phyloP scores from a whole-genome alignment of 352 stramenopile species.

The Globisporangium ultimum region DNA sequence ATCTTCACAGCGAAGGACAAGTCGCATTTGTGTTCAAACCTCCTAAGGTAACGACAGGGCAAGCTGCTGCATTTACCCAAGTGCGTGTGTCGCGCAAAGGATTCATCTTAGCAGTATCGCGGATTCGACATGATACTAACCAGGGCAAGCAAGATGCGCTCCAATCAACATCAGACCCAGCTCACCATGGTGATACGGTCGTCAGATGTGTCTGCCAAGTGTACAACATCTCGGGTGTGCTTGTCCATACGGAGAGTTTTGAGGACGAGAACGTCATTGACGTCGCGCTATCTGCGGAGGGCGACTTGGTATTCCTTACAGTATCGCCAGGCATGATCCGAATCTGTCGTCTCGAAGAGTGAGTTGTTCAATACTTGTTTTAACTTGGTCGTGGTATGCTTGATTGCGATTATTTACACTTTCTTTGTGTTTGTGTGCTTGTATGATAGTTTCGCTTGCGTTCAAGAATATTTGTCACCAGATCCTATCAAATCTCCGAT shows the following conservation, averaged over 20 bases:
- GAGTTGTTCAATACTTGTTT: constrained; percentile 21
- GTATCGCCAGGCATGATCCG: constrained; percentile 39
- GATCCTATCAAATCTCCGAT: constrained; percentile 32
- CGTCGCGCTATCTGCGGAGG: constrained; percentile 61
- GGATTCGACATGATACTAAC: constrained; percentile 7
- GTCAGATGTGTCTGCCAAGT: constrained; percentile 47
- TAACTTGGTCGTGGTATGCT: not conserved
- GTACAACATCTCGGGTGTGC: constrained; percentile 63
- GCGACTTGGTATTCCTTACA: constrained; percentile 67
- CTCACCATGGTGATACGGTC: constrained; percentile 2
- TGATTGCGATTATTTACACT: not conserved
- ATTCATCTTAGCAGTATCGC: constrained; percentile 52
- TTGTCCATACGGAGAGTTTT: constrained; percentile 46
- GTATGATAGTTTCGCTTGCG: constrained; percentile 45
- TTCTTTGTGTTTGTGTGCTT: too few relatives aligned
- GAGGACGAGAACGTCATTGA: constrained; percentile 45
- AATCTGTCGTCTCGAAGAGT: constrained; percentile 82
- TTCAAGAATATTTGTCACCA: constrained; percentile 66
- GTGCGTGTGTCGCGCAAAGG: constrained; percentile 53
- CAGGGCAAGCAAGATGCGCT: not conserved
- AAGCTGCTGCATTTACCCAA: constrained; percentile 28
- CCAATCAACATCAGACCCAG: not conserved
- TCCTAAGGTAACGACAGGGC: constrained; percentile 8
- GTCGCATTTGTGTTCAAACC: constrained; percentile 63
- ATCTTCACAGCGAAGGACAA: constrained; percentile 65